Evolutionary conservation across 2,329 filamentous ascomycete species (phyloP).

Genomic region (Helminthosporium solani): DNA sequence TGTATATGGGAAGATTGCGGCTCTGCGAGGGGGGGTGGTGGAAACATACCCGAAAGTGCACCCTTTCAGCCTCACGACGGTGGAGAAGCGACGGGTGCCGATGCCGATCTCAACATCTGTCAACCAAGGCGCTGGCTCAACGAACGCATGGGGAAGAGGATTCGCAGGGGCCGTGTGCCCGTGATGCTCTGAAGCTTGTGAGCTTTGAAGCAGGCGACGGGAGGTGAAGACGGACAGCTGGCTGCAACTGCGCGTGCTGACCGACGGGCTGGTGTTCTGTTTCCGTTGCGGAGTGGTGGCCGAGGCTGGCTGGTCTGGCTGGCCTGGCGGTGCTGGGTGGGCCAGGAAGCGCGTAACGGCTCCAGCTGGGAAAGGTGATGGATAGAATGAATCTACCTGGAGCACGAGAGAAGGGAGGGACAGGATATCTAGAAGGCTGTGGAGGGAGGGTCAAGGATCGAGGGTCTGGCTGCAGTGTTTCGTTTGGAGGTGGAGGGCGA

Average conservation of each 20-base stretch:
- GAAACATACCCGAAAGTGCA: conserved; percentile 42
- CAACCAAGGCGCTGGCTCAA: conserved; percentile 24
- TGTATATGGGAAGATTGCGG: conserved; percentile 22
- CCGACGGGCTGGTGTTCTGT: conserved; percentile 1
- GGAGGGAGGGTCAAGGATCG: background rate
- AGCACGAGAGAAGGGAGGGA: too few species aligned
- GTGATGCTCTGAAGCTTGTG: conserved; percentile 1
- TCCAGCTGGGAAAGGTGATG: too few species aligned
- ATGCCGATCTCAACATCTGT: conserved; percentile 36
- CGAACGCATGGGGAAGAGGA: conserved; percentile 24
- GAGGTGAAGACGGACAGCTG: background rate
- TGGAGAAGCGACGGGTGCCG: conserved; percentile 37
- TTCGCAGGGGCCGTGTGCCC: conserved; percentile 11
- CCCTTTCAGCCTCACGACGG: conserved; percentile 42
- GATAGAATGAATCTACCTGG: background rate
- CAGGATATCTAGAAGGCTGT: background rate
- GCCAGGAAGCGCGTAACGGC: background rate
- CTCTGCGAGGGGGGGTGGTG: conserved; percentile 35
- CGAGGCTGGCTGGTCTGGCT: conserved; percentile 1
- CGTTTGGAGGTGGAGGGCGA: background rate
- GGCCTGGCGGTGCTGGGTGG: background rate
- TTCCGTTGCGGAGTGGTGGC: conserved; percentile 2
- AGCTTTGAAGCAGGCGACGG: background rate
- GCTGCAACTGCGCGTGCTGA: conserved; percentile 2
- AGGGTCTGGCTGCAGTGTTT: background rate